Percentiles rank a stretch among this genome's conserved stretches.
Evolutionary conservation across 257 asterid genomes (phyloP).

Genomic region (Lantana camara): DNA sequence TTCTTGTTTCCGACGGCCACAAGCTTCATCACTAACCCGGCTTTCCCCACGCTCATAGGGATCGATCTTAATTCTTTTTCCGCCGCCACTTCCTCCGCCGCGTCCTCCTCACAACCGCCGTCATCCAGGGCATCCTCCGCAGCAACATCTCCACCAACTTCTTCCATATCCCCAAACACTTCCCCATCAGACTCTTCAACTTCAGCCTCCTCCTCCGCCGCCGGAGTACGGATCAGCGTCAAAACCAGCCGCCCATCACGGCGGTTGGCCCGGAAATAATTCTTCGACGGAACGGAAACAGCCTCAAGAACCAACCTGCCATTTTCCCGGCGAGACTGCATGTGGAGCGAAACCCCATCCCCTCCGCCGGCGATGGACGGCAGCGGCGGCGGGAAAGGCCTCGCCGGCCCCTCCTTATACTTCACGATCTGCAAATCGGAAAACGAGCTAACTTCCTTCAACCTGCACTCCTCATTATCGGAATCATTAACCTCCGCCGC

Average conservation of each 20-base stretch:
- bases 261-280: constrained; percentile 60
- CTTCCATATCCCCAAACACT: constrained; percentile 36
- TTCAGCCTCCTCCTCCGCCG: constrained; percentile 11
- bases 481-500: constrained; percentile 36
- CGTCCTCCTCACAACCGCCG: constrained; percentile 19
- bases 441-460: constrained; percentile 8
- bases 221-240: constrained; percentile 37
- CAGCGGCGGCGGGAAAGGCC: constrained; percentile 78
- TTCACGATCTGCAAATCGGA: constrained; percentile 41
- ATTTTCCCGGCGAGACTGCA: constrained; percentile 57
- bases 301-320: constrained; percentile 84
- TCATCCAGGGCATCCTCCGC: background rate
- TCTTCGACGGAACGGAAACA: constrained; percentile 48
- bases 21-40: constrained; percentile 45
- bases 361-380: constrained; percentile 54
- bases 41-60: constrained; percentile 43
- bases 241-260: constrained; percentile 68
- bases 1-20: constrained; percentile 38
- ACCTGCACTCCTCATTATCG: constrained; percentile 5
- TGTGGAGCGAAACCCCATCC: constrained; percentile 51
- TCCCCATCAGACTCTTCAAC: constrained; percentile 27
- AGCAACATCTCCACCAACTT: constrained; percentile 23
- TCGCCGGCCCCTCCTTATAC: constrained; percentile 46
- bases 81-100: constrained; percentile 16
- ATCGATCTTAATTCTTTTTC: constrained; percentile 35